Evolutionary conservation across 768 basidiomycete species (phyloP).

Genomic region (Clitopilus passeckerianus): DNA sequence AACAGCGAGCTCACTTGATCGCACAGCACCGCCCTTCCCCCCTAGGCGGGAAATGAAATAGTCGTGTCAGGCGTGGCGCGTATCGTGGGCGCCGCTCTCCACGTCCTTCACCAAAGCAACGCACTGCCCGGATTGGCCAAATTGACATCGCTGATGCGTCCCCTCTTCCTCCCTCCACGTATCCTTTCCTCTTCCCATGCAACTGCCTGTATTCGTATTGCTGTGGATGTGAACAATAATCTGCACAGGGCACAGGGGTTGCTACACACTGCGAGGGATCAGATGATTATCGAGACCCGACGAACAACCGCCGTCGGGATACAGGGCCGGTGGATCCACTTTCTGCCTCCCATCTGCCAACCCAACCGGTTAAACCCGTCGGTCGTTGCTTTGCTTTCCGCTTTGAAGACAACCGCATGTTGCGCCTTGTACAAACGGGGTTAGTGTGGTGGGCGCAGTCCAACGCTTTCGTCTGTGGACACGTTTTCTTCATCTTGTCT

Average conservation of each 20-base stretch:
- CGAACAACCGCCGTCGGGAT: neutral
- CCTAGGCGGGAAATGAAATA: neutral
- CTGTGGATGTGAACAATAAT: neutral
- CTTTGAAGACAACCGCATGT: neutral
- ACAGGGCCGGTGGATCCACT: neutral
- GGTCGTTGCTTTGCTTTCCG: neutral
- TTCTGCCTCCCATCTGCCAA: neutral
- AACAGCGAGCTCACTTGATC: neutral
- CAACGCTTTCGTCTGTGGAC: neutral
- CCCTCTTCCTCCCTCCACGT: neutral
- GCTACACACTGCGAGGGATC: neutral
- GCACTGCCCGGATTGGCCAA: neutral
- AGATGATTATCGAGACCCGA: neutral
- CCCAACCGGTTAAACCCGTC: no score
- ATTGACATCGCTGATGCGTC: no score
- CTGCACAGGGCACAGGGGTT: neutral
- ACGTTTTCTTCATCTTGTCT: neutral
- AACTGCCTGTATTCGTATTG: neutral
- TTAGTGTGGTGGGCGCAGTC: neutral
- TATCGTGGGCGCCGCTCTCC: neutral
- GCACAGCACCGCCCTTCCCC: neutral
- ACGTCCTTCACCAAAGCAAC: neutral
- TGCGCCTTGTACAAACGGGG: neutral
- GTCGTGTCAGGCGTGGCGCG: neutral
- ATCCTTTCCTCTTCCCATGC: neutral